Evolutionary conservation across 352 stramenopile genomes (phyloP).

Genomic region (Globisporangium iwayamae): DNA sequence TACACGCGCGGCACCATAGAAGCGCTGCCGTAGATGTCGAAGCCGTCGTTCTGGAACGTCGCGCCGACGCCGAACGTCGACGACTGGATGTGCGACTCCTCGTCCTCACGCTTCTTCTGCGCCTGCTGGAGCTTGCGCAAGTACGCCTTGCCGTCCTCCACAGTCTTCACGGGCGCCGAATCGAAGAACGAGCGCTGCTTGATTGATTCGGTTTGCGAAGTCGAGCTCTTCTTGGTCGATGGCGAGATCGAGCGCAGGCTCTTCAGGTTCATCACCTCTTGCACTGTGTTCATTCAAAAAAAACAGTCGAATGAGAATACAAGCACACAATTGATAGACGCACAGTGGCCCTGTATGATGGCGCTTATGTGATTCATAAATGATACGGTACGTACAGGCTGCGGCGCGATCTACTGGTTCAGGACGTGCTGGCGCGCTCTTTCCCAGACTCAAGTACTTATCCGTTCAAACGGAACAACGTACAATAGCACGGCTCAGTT

Average conservation of each 20-base stretch:
- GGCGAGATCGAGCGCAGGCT: constrained; percentile 49
- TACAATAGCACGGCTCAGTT: background rate
- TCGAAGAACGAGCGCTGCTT: constrained; percentile 76
- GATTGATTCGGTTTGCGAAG: background rate
- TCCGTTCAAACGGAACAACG: background rate
- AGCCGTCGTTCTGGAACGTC: constrained; percentile 53
- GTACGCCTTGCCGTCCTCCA: constrained; percentile 74
- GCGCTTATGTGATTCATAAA: background rate
- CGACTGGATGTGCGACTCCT: constrained; percentile 44
- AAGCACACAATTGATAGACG: background rate
- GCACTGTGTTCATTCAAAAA: constrained; percentile 32
- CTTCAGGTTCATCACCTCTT: constrained; percentile 58
- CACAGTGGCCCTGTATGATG: background rate
- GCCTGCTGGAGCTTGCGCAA: constrained; percentile 56
- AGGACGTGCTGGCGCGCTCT: constrained; percentile 11
- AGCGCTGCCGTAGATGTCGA: constrained; percentile 66
- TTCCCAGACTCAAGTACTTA: constrained; percentile 29
- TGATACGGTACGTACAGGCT: constrained; percentile 30
- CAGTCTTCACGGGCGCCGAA: constrained; percentile 47
- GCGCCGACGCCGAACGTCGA: constrained; percentile 39
- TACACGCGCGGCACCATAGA: constrained; percentile 75
- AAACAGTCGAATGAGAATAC: background rate
- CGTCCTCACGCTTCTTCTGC: constrained; percentile 38
- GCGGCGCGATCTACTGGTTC: constrained; percentile 27
- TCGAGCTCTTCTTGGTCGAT: constrained; percentile 30